Base-by-base conservation (phyloP, 331 rosid genomes). In the Phaseolus coccineus region DNA sequence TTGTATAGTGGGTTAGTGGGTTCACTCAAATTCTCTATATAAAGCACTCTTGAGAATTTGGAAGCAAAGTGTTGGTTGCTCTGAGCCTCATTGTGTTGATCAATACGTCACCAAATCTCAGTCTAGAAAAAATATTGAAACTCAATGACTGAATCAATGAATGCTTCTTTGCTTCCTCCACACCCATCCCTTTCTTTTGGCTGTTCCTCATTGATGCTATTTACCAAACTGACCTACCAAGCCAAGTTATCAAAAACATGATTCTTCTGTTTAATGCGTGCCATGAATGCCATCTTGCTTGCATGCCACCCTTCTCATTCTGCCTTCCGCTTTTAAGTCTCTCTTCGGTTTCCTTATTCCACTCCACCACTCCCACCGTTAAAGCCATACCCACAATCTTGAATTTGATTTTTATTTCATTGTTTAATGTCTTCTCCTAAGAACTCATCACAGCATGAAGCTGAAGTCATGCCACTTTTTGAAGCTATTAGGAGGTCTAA, bases 131-230 rank as follows among this genome's bases (percentile, higher is more conserved):
- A 39, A 63, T 31, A 63, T 76, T 48, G 72, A 65, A 65, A 65
- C 15, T 16, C 27, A 28, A 25, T 53, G 75, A 77, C 63, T 52
- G 69, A 67, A 89, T 90, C 87, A 71, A 71, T 52, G 72, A 71
- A 89, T 90, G 88, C 90, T 87, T 47, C 93, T 76, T 92, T 91
- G 93, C 98, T 90, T 92, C 89, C 59, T 84, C 61, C 2, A 77
- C 91, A 93, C 96, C 98, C 97, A 86, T 88, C 80, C 77, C 79
- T 83, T 55, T 68, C 57, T 84, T 76, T 5, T 27, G 48, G 30
- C 76, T 58, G 40, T 66, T 57, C 47, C 74, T 62, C 71, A 77
- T 78, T 81, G 69, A 84, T 85, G 58, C 66, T 82, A 66, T 83
- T 81, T 27, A 77, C 87, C 39, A 65, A 88, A 79, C 98, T 84